Evolutionary conservation across 352 stramenopile species (phyloP), one percentile per base, ranked within the genome.

Genomic region (Globisporangium splendens): DNA sequence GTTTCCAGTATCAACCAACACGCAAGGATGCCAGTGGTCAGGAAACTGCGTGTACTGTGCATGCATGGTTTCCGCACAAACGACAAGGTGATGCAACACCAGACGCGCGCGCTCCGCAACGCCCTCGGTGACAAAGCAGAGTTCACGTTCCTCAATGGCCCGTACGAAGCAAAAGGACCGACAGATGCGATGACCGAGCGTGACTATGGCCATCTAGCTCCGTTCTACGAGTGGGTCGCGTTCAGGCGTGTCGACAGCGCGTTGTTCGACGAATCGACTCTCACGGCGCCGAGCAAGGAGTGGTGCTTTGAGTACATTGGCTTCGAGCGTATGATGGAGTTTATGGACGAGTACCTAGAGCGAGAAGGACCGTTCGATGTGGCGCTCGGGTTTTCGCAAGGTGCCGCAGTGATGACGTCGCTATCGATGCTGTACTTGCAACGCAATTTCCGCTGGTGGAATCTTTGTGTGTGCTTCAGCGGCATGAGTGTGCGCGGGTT

Each of bases 321-420:
- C 51, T 15, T 56, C 20, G 50, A 47, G 0, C 35, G 35, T 18
- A 54, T 66, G 2, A 65, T 91, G 18, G 74, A 78, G 52, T 80
- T 72, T 42, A 71, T 93, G 62, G 62, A 83, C 50, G 50, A 76
- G 20, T 69, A 86, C 56, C 59, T 93, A 1, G 52, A 68, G 1
- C 50, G 70, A 21, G 52, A 89, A 8, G 81, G 79, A 17, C 77
- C 84, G 3, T 85, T 88, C 24, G 84, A 93, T 47, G 59, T 89
- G 46, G 73, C 84, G 18, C 39, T 90, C 14, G 79, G 78, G 10
- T 94, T 94, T 44, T 91, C 78, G 4, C 84, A 94, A 46, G 84
- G 84, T 43, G 75, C 79, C 12, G 72, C 79, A n/a, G 77, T 92
- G 70, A 50, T 87, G 1, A 87, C 76, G 22, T 63, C 83, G 20